Conservation (phyloP, 805 yeast species). For the Candida wancherniae region DNA sequence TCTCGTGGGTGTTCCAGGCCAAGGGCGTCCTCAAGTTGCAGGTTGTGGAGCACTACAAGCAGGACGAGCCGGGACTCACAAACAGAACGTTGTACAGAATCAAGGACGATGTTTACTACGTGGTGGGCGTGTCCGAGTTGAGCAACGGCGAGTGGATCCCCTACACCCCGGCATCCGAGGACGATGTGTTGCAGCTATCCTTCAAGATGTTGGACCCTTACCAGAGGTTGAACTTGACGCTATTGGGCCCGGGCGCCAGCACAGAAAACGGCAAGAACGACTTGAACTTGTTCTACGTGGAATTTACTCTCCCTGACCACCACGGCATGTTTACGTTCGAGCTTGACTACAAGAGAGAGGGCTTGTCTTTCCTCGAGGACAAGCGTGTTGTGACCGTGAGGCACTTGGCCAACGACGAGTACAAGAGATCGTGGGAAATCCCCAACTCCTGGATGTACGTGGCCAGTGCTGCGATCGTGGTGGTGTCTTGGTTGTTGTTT, state of each 20-base stretch:
- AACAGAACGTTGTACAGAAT: conserved; percentile 55
- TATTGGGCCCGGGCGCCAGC: conserved; percentile 35
- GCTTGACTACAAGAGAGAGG: conserved; percentile 73
- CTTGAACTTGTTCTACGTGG: conserved; percentile 42
- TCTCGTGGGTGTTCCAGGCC: conserved; percentile 70
- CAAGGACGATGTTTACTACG: conserved; percentile 61
- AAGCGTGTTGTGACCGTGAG: conserved; percentile 75
- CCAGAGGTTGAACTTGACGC: conserved; percentile 65
- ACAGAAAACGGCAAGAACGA: conserved; percentile 40
- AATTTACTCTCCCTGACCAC: conserved; percentile 83
- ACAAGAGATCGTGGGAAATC: conserved; percentile 87
- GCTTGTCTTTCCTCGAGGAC: conserved; percentile 63
- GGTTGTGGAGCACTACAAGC: conserved; percentile 51
- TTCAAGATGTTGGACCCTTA: conserved; percentile 93
- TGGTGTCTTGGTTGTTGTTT: conserved; percentile 71
- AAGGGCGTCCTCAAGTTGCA: conserved; percentile 57
- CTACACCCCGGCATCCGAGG: conserved; percentile 32
- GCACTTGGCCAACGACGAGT: conserved; percentile 94
- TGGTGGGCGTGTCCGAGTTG: conserved; percentile 45
- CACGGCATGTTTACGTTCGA: conserved; percentile 93
- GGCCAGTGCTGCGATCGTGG: conserved; percentile 64
- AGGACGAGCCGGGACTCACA: conserved; percentile 37
- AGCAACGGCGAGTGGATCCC: conserved; percentile 63
- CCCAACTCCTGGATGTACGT: conserved; percentile 91
- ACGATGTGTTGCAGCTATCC: conserved; percentile 71